Base-by-base conservation (phyloP, 148 eudicot genomes). In the Spergularia marina region DNA sequence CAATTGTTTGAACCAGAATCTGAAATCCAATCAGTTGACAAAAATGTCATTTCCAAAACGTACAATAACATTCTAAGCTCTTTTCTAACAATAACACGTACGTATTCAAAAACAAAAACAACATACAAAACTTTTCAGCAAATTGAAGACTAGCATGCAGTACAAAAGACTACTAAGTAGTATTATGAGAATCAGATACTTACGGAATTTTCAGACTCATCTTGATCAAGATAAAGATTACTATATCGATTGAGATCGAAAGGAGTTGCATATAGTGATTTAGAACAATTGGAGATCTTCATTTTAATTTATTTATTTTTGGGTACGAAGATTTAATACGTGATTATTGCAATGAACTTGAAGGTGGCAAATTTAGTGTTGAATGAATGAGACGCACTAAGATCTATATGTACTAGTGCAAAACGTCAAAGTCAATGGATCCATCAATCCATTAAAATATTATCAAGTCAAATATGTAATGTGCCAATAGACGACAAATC, bases 141-240 rank as follows among this genome's bases (percentile, higher is more conserved):
- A 30, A 2, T 2, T 30, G 36, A 30, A 30, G 36, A 30, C 36
- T 30, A 30, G 36, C 25, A 23, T 23, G 25, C 36, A 30, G 36
- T 30, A 5, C 8, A 58, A 18, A 58, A 2, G 18, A 18, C 2
- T 7, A 55, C 1, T 12, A 16, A 17, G 4, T 4, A 54, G 18
- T 12, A 55, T 55, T 16, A n/a, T 16, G 17, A 20, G 0, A 30
- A 30, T 30, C 36, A 58, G 21, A 23, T 8, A 58, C 72, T 70
- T 53, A 70, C 73, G 4, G 73, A 70, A 25, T 59, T 25, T 54
- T 53, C 17, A 10, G 60, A 70, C 16, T 53, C 60, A 10, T 70
- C 21, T 8, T 70, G 44, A 53, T 70, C 60, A 30, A 53, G 73
- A 20, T 21, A 53, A 53, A 70, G 73, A 70, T 70, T 70, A 30